Evolutionary conservation across 352 stramenopile genomes (phyloP).

Genomic region (Phytophthora sp.): DNA sequence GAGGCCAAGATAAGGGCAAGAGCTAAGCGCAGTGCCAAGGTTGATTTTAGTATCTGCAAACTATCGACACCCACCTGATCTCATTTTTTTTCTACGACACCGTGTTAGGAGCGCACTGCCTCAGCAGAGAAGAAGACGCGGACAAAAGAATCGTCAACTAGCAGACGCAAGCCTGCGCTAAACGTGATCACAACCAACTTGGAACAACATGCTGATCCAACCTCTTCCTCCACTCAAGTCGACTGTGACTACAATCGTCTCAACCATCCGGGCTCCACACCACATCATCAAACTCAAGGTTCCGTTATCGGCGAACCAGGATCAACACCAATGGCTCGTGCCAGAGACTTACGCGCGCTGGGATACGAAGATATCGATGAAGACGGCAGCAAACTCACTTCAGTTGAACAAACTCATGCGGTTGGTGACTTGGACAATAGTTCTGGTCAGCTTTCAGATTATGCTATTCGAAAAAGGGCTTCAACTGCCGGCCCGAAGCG

Average conservation of each 20-base stretch:
- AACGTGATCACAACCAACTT: conserved; percentile 53
- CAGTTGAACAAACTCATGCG: not conserved
- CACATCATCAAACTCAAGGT: conserved; percentile 38
- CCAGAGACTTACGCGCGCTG: conserved; percentile 47
- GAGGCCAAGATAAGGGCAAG: conserved; percentile 15
- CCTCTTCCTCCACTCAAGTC: conserved; percentile 1
- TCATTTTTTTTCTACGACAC: not conserved
- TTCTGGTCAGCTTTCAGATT: conserved; percentile 46
- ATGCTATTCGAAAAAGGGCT: conserved; percentile 57
- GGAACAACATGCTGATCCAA: conserved; percentile 2
- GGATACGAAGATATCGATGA: conserved; percentile 64
- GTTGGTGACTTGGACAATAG: not conserved
- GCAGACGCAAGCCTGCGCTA: conserved; percentile 35
- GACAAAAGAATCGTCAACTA: conserved; percentile 1
- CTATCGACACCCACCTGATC: not conserved
- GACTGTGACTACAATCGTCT: conserved; percentile 56
- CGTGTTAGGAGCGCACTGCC: conserved; percentile 18
- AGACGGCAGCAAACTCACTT: conserved; percentile 6
- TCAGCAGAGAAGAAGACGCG: conserved; percentile 20
- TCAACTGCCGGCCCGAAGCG: conserved; percentile 52
- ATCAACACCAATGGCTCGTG: conserved; percentile 61
- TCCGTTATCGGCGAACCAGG: conserved; percentile 57
- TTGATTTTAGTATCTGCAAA: not conserved
- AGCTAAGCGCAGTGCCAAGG: conserved; percentile 21
- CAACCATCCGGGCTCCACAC: conserved; percentile 67